Percentiles rank a stretch among this genome's conserved stretches.
phyloP scores from a whole-genome alignment of 2,329 filamentous ascomycete species.

The Penicillium freii region DNA sequence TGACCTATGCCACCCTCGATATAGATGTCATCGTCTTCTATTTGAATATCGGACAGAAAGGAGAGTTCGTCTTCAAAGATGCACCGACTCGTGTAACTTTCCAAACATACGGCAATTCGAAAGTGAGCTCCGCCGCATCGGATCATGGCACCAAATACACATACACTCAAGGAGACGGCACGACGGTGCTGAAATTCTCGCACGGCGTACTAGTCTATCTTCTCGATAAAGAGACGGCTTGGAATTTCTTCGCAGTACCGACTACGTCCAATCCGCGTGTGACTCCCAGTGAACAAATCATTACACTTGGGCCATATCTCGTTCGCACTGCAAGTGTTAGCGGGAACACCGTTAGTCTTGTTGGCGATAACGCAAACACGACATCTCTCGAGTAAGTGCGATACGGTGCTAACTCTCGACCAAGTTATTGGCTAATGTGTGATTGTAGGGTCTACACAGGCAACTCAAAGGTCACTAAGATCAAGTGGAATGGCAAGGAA shows the following conservation, averaged over 20 bases:
- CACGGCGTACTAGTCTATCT: slow-evolving; percentile 53
- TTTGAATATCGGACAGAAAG: slow-evolving; percentile 49
- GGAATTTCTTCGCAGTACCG: slow-evolving; percentile 57
- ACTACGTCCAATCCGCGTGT: slow-evolving; percentile 49
- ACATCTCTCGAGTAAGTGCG: slow-evolving; percentile 40
- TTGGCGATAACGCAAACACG: slow-evolving; percentile 43
- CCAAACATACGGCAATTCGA: slow-evolving; percentile 42
- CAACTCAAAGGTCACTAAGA: slow-evolving; percentile 37
- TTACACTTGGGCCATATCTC: slow-evolving; percentile 47
- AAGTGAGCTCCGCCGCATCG: slow-evolving; percentile 32
- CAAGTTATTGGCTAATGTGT: neutral
- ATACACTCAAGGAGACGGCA: slow-evolving; percentile 50
- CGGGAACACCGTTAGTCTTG: slow-evolving; percentile 35
- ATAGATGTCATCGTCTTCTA: slow-evolving; percentile 51
- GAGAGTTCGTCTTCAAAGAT: slow-evolving; percentile 51
- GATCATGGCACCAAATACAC: slow-evolving; percentile 38
- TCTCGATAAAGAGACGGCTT: slow-evolving; percentile 54
- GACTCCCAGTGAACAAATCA: slow-evolving; percentile 47
- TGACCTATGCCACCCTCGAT: slow-evolving; percentile 45
- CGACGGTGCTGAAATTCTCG: slow-evolving; percentile 50
- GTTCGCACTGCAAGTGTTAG: slow-evolving; percentile 43
- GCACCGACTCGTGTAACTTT: slow-evolving; percentile 37
- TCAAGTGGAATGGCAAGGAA: slow-evolving; percentile 49
- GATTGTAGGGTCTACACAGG: slow-evolving; percentile 41
- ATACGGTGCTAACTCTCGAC: too few species aligned